Conservation (phyloP, 108 stramenopile genomes). For the Thalassiosira profunda region DNA sequence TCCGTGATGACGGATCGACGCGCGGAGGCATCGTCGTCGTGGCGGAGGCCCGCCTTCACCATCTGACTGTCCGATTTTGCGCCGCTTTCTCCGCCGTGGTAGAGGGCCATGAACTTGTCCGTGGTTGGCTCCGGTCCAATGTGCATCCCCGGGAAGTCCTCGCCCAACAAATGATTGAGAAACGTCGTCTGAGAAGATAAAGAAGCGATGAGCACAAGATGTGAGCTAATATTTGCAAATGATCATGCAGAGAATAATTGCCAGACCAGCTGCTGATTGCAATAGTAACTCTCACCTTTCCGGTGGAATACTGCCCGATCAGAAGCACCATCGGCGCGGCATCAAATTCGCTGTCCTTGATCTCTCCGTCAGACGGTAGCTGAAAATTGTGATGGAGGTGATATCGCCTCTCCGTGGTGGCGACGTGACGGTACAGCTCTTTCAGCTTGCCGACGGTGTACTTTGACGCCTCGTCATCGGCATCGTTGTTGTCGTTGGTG, state of each 20-base stretch:
- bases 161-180: slow-evolving; percentile 49
- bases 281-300: slow-evolving; percentile 73
- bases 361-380: slow-evolving; percentile 47
- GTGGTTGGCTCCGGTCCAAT: slow-evolving; percentile 87
- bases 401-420: slow-evolving; percentile 21
- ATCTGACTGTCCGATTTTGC: neutral
- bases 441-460: slow-evolving; percentile 30
- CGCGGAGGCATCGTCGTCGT: neutral
- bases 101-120: slow-evolving; percentile 65
- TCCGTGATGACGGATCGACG: slow-evolving; percentile 22
- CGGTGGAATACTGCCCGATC: slow-evolving; percentile 89
- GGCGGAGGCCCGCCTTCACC: slow-evolving; percentile 22
- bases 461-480: slow-evolving; percentile 20
- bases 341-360: slow-evolving; percentile 77
- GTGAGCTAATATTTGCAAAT: neutral
- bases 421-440: slow-evolving; percentile 28
- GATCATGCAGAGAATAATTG: too few species aligned
- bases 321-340: slow-evolving; percentile 87
- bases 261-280: too few species aligned
- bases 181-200: slow-evolving; percentile 51
- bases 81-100: slow-evolving; percentile 33
- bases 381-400: slow-evolving; percentile 42
- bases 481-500: neutral
- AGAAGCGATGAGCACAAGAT: neutral
- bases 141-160: slow-evolving; percentile 80